A percentile compares a stretch with the other conserved stretches of the same genome.
These are phyloP conservation scores for Yamadazyma friedrichii DNA, from an alignment of 1,139 yeast genomes.

Conservation along the genomic window DNA sequence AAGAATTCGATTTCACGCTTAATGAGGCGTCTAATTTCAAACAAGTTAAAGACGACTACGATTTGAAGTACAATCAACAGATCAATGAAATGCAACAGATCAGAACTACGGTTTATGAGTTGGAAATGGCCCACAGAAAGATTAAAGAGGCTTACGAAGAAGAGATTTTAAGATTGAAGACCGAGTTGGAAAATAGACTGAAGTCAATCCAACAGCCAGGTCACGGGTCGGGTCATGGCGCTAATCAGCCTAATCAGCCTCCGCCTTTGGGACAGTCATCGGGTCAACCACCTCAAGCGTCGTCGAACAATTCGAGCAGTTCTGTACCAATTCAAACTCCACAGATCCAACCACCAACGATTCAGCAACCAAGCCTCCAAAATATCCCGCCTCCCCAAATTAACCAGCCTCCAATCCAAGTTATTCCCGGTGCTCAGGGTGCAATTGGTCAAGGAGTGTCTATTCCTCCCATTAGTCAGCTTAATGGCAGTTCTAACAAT, in stretches of 20 bases:
- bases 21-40: constrained; percentile 86
- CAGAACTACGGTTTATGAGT: constrained; percentile 88
- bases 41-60: constrained; percentile 92
- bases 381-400: constrained; percentile 12
- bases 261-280: constrained; percentile 15
- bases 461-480: neutral
- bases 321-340: constrained; percentile 17
- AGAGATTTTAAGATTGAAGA: constrained; percentile 81
- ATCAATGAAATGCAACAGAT: constrained; percentile 93
- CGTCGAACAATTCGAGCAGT: constrained; percentile 9
- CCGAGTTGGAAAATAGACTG: constrained; percentile 79
- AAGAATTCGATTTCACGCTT: constrained; percentile 84
- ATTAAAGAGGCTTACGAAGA: constrained; percentile 96
- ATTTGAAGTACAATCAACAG: constrained; percentile 86
- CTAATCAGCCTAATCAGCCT: constrained; percentile 22
- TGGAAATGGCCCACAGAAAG: constrained; percentile 91
- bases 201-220: constrained; percentile 28
- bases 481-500: neutral
- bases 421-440: neutral
- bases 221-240: too few species aligned
- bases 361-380: constrained; percentile 4
- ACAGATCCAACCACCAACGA: constrained; percentile 16
- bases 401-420: constrained; percentile 14
- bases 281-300: constrained; percentile 19
- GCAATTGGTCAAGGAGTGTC: neutral